Evolutionary conservation across 2,329 filamentous ascomycete species (phyloP), one percentile per base, ranked within the genome.

Genomic region (Coleophoma eucalyptorum): DNA sequence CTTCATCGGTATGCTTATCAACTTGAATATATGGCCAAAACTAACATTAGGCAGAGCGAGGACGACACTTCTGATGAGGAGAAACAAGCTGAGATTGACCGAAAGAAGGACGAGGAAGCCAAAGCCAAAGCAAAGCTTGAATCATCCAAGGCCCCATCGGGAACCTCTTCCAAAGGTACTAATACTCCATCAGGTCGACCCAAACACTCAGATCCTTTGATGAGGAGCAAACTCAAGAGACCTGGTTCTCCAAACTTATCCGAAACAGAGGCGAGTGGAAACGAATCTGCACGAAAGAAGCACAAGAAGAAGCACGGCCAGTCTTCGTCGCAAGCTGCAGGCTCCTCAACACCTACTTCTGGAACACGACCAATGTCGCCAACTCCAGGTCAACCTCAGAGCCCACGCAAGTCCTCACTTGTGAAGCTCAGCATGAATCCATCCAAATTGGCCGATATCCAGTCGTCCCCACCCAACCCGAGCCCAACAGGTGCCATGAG

Each of bases 271-370:
- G 90, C 90, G 10, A 96, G 90, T 66, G 93, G 90, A 48, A 95
- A 92, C 60, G 93, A 97, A 67, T 93, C 89, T 1, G 83, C 85
- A 20, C 86, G 87, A 58, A 91, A 94, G 71, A 90, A 89, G 73
- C 81, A 80, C 66, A 82, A 87, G 65, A 89, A 86, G 72, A 87
- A 87, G 65, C 79, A 82, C 55, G 35, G 35, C 16, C 69, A 70
- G 2, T 64, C 72, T 15, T 77, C 77, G 13, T 66, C 74, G 2
- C 73, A 72, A 48, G 70, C 70, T 10, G 83, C 81, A 52, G 78
- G 81, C 18, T 73, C 78, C 16, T 72, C 72, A 12, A 85, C 81
- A 8, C 81, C 82, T 16, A 62, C 81, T 42, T 73, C 78, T 19
- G 71, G 71, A 46, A 61, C 61, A 20, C 58, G 60, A 34, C 55